Percentiles rank a stretch among this genome's conserved stretches.
Evolutionary conservation across 257 asterid species (phyloP).

Genomic region (Buddleja alternifolia): DNA sequence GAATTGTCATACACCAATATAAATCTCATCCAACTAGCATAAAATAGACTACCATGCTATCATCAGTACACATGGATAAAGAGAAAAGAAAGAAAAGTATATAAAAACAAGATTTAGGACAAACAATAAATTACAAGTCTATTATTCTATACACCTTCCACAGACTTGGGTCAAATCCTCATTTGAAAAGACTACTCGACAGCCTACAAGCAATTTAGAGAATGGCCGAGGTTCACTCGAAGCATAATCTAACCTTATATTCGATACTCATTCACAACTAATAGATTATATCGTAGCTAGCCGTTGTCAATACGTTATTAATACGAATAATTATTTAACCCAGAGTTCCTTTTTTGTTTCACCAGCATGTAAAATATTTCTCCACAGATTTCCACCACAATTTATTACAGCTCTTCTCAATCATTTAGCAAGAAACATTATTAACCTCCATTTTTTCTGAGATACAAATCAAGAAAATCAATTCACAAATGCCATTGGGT

Average conservation of each 20-base stretch:
- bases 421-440: background rate
- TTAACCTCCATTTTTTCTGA: slow-evolving; percentile 1
- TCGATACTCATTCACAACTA: background rate
- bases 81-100: background rate
- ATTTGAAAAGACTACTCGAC: background rate
- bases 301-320: background rate
- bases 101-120: background rate
- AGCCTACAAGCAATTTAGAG: background rate
- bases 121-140: background rate
- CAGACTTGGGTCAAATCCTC: background rate
- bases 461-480: slow-evolving; percentile 16
- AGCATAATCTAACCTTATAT: slow-evolving; percentile 1
- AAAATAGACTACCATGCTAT: background rate
- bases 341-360: background rate
- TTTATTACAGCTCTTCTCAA: background rate
- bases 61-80: slow-evolving; percentile 4
- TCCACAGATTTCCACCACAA: slow-evolving; percentile 1
- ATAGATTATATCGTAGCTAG: background rate
- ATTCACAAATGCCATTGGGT: background rate
- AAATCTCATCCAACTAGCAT: background rate
- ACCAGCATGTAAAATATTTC: background rate
- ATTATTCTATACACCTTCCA: background rate
- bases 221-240: background rate
- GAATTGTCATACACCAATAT: background rate
- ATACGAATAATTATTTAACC: background rate